These are phyloP conservation scores for Neofusicoccum umdonicola DNA, from an alignment of 2,329 filamentous ascomycete species.

Conservation along the genomic window DNA sequence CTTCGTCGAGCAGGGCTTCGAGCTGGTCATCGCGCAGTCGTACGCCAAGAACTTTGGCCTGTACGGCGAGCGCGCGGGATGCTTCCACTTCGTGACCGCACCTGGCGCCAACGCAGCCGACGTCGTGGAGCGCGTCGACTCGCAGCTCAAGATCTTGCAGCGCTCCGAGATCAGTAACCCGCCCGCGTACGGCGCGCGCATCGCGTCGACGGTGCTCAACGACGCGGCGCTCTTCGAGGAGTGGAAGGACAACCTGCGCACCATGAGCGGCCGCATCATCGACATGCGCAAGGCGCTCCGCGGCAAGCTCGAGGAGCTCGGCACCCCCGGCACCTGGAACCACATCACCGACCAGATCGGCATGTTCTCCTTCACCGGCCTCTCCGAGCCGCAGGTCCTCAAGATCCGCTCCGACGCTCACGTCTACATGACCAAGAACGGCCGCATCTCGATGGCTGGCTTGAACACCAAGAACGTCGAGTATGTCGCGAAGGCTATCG, in stretches of 20 bases:
- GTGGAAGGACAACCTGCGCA: slow-evolving; percentile 88
- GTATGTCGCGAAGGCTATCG: slow-evolving; percentile 86
- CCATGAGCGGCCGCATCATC: slow-evolving; percentile 94
- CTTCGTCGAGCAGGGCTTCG: slow-evolving; percentile 90
- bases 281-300: slow-evolving; percentile 81
- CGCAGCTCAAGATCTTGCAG: slow-evolving; percentile 90
- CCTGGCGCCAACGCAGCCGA: slow-evolving; percentile 66
- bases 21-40: slow-evolving; percentile 53
- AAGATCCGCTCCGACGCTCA: slow-evolving; percentile 69
- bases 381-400: slow-evolving; percentile 70
- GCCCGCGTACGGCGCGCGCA: slow-evolving; percentile 87
- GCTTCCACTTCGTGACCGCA: slow-evolving; percentile 87
- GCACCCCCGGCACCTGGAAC: slow-evolving; percentile 88
- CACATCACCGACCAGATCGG: slow-evolving; percentile 99
- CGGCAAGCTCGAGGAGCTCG: slow-evolving; percentile 75
- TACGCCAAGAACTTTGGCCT: slow-evolving; percentile 67
- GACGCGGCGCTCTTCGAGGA: slow-evolving; percentile 76
- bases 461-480: slow-evolving; percentile 89
- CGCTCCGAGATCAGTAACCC: slow-evolving; percentile 97
- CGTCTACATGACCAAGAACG: slow-evolving; percentile 95
- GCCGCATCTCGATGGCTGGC: slow-evolving; percentile 97
- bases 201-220: slow-evolving; percentile 82
- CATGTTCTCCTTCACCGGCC: slow-evolving; percentile 95
- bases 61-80: slow-evolving; percentile 93
- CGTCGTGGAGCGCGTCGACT: slow-evolving; percentile 65